These are phyloP conservation scores for Hanseniaspora sp. DNA, from an alignment of 1,139 yeast species.

Conservation along the genomic window DNA sequence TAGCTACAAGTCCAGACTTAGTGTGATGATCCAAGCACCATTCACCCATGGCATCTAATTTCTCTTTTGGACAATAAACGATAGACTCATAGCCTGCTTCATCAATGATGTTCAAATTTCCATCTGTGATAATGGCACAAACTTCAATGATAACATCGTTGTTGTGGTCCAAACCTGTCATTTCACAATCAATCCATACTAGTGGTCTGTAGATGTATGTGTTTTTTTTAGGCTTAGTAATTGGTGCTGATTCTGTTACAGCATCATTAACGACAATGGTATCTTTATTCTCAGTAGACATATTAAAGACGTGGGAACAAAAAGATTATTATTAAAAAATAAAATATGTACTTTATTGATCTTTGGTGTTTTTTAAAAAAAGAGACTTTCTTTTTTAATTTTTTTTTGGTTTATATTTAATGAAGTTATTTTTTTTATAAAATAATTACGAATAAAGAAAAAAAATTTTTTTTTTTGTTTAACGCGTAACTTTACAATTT, in stretches of 20 bases:
- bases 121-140: conserved; percentile 83
- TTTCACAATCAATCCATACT: conserved; percentile 85
- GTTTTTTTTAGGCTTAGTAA: background rate
- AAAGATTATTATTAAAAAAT: conserved; percentile 22
- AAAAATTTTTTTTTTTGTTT: too few relatives aligned
- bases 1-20: conserved; percentile 61
- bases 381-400: too few relatives aligned
- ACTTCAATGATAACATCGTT: conserved; percentile 78
- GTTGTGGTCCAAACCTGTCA: conserved; percentile 81
- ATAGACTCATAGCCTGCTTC: conserved; percentile 68
- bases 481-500: too few relatives aligned
- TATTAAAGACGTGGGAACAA: background rate
- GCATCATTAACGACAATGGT: background rate
- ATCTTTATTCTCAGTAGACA: background rate
- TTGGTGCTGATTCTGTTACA: background rate
- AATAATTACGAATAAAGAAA: too few relatives aligned
- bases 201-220: conserved; percentile 30
- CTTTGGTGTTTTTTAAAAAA: too few relatives aligned
- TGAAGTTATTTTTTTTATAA: too few relatives aligned
- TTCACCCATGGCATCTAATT: conserved; percentile 62
- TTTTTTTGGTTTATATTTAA: too few relatives aligned
- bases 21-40: conserved; percentile 85
- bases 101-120: conserved; percentile 57
- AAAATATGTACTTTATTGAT: too few relatives aligned
- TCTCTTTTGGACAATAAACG: conserved; percentile 55